phyloP scores from a whole-genome alignment of 495 filamentous ascomycete genomes.

The Penicillium angulare region DNA sequence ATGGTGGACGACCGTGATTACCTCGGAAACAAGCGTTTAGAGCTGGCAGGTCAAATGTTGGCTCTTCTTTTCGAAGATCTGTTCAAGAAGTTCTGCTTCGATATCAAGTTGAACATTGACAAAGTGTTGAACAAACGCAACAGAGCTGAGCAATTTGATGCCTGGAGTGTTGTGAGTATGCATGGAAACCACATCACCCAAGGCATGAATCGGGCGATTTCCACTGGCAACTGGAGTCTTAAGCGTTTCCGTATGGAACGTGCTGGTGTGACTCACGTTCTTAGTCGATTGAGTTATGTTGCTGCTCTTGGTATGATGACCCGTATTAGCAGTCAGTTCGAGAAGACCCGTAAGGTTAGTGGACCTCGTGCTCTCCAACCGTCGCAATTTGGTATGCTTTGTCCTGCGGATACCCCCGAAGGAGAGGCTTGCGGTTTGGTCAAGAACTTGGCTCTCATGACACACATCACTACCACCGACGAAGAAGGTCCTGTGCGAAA shows the following conservation, averaged over 20 bases:
- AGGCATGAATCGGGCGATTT: slow-evolving; percentile 90
- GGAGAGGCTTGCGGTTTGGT: slow-evolving; percentile 97
- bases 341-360: slow-evolving; percentile 94
- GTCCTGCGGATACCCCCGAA: slow-evolving; percentile 95
- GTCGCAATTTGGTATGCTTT: slow-evolving; percentile 97
- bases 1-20: slow-evolving; percentile 96
- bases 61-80: slow-evolving; percentile 96
- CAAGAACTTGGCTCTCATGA: slow-evolving; percentile 98
- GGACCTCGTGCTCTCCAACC: slow-evolving; percentile 94
- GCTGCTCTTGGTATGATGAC: slow-evolving; percentile 99
- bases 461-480: slow-evolving; percentile 94
- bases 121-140: slow-evolving; percentile 89
- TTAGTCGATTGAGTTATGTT: slow-evolving; percentile 94
- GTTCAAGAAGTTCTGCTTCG: slow-evolving; percentile 88
- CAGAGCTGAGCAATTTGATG: slow-evolving; percentile 82
- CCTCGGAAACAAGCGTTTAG: slow-evolving; percentile 94
- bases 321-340: slow-evolving; percentile 95
- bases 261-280: slow-evolving; percentile 93
- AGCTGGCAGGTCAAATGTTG: slow-evolving; percentile 90
- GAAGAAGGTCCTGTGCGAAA: slow-evolving; percentile 85
- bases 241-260: slow-evolving; percentile 98
- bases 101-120: slow-evolving; percentile 87
- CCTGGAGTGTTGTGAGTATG: slow-evolving; percentile 68
- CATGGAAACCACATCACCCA: slow-evolving; percentile 80
- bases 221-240: slow-evolving; percentile 95